phyloP scores from a whole-genome alignment of 306 rosid species.

The Styphnolobium japonicum region DNA sequence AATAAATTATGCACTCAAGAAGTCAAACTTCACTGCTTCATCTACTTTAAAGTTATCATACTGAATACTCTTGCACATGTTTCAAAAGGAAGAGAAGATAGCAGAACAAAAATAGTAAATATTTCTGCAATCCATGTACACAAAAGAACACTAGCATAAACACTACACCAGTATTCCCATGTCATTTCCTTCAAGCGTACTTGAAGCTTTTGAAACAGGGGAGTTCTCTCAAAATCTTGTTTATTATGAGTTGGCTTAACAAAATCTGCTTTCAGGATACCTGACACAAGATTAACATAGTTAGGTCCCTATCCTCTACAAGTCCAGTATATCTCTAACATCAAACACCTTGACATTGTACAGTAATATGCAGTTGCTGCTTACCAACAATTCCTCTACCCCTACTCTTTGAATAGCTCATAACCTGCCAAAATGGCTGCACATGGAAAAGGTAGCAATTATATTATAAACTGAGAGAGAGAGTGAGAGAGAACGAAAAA shows the following conservation, averaged over 20 bases:
- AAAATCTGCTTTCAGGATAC: constrained; percentile 72
- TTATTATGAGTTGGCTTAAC: constrained; percentile 84
- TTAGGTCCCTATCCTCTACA: constrained; percentile 11
- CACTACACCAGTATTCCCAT: constrained; percentile 74
- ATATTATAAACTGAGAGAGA: not conserved
- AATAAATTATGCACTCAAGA: not conserved
- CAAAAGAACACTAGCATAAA: constrained; percentile 5
- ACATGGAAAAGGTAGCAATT: constrained; percentile 24
- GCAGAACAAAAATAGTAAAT: not conserved
- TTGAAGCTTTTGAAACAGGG: constrained; percentile 83
- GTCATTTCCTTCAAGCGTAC: constrained; percentile 79
- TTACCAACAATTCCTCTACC: constrained; percentile 88
- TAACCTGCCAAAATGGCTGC: constrained; percentile 92
- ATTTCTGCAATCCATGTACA: not conserved
- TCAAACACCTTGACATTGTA: not conserved
- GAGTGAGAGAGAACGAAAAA: too few species aligned
- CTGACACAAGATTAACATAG: constrained; percentile 37
- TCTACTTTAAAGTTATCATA: not conserved
- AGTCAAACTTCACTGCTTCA: not conserved
- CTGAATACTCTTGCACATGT: not conserved
- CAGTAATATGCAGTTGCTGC: constrained; percentile 25
- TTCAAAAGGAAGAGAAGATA: not conserved
- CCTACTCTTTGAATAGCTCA: constrained; percentile 32
- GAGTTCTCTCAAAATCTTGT: constrained; percentile 89
- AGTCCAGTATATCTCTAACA: not conserved